Evolutionary conservation across 345 rosid species (phyloP).

Genomic region (Arabidopsis thaliana): TAIR10.1 NC_003074.8:646001-646500

Average conservation of each 20-base stretch:
- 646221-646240: neutral
- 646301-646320: slow-evolving; percentile 52
- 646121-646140: neutral
- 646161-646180: neutral
- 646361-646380: slow-evolving; percentile 48
- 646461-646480: neutral
- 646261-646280: neutral
- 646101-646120: neutral
- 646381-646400: slow-evolving; percentile 35
- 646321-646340: slow-evolving; percentile 47
- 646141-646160: neutral
- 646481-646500: neutral
- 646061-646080: neutral
- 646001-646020: no score
- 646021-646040: no score
- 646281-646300: neutral
- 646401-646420: slow-evolving; percentile 59
- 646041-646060: neutral
- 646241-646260: neutral
- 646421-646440: slow-evolving; percentile 45
- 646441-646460: neutral
- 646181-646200: neutral
- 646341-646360: slow-evolving; percentile 44
- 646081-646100: neutral
- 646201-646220: neutral